Evolutionary conservation across 306 rosid genomes (phyloP).

Genomic region (Cicer pinnatifidum): DNA sequence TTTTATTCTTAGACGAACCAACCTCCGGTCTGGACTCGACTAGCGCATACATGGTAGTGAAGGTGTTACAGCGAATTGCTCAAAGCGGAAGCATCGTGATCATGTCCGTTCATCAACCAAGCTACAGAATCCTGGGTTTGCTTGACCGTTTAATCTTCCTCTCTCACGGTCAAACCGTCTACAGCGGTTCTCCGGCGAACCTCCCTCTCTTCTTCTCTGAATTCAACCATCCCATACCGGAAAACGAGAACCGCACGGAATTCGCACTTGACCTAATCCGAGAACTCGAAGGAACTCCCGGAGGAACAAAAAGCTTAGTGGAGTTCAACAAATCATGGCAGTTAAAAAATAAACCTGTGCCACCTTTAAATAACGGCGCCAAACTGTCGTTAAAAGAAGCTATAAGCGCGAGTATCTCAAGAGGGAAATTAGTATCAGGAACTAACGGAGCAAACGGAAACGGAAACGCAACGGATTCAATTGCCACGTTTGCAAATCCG

Average conservation of each 20-base stretch:
- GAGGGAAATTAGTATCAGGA: constrained; percentile 82
- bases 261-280: constrained; percentile 83
- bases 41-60: constrained; percentile 91
- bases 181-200: constrained; percentile 60
- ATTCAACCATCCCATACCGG: constrained; percentile 83
- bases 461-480: constrained; percentile 43
- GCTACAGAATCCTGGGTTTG: constrained; percentile 75
- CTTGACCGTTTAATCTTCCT: constrained; percentile 78
- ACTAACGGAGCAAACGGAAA: constrained; percentile 46
- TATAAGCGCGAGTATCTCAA: constrained; percentile 72
- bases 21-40: constrained; percentile 93
- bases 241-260: constrained; percentile 76
- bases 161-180: constrained; percentile 85
- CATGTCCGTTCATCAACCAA: constrained; percentile 88
- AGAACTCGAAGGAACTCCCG: constrained; percentile 69
- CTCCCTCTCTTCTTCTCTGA: constrained; percentile 64
- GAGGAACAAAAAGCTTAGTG: constrained; percentile 67
- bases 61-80: constrained; percentile 80
- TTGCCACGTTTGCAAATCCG: constrained; percentile 77
- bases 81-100: constrained; percentile 86
- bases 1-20: constrained; percentile 88
- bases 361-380: not conserved
- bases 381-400: constrained; percentile 72
- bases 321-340: constrained; percentile 84
- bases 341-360: constrained; percentile 10